Base-by-base conservation (phyloP, 139 green algal species). In the Chlamydomonas sp. region DNA sequence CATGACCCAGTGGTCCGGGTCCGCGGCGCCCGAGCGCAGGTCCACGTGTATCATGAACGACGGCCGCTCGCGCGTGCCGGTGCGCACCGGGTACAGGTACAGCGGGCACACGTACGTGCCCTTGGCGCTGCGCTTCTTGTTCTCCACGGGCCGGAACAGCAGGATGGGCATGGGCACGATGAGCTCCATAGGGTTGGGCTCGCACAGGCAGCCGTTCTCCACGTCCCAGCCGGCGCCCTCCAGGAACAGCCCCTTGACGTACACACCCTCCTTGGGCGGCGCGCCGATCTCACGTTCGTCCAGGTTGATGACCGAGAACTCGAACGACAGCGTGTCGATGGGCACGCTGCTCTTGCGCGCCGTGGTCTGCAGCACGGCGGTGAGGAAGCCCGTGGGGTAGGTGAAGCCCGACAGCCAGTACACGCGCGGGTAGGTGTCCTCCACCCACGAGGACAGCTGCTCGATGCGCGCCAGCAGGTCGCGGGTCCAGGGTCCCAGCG, bases 401-500 rank as follows among this genome's bases (percentile, higher is more conserved):
- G 95, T 98, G 93, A 98, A 98, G 72, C 94, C 96, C 7, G 90
- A 90, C 75, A 98, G 94, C 96, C 96, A 98, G 92, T 97, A 98
- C 61, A 96, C 92, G 62, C 89, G 92, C 66, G 96, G 96, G 90
- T 97, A 97, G 77, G 75, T 92, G 76, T 95, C 90, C 84, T 95
- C 90, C 58, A 94, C 90, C 96, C 96, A 98, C 7, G 79, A 76
- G 2, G 90, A 88, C 71, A 98, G 92, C 94, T 97, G 93, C 80
- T 96, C 91, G 17, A 97, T 90, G 80, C 96, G 94, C 87, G 80
- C 62, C 84, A 98, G 86, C 90, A 98, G 93, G 89, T 98, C 96
- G 18, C 94, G 90, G 9, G 90, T 97, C 95, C 96, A 98, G 59
- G 94, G 80, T 8, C 94, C 95, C 63, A 98, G 92, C 1, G 95